phyloP scores from a whole-genome alignment of 1,139 yeast species.

The Kluyveromyces marxianus region DNA sequence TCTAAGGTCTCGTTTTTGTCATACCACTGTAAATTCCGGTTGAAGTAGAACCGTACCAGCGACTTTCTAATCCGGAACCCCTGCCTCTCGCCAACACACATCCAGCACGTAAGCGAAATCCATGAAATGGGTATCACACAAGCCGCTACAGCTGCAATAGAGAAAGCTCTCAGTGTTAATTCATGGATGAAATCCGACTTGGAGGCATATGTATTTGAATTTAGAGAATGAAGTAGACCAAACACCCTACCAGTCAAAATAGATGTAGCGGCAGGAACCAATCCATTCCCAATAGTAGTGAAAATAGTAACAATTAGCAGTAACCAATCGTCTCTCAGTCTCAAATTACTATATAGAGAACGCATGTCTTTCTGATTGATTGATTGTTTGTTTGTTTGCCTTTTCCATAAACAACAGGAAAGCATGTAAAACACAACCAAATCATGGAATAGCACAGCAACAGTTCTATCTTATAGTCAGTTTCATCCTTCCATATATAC shows the following conservation, averaged over 20 bases:
- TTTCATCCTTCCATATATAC: not conserved
- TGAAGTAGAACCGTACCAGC: constrained; percentile 36
- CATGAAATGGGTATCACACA: constrained; percentile 46
- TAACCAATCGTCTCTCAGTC: constrained; percentile 19
- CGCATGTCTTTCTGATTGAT: no score
- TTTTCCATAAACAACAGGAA: no score
- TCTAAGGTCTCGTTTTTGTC: constrained; percentile 47
- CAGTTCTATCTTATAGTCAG: not conserved
- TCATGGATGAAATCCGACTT: constrained; percentile 36
- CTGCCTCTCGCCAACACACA: constrained; percentile 66
- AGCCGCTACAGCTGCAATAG: constrained; percentile 51
- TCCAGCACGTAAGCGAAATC: constrained; percentile 55
- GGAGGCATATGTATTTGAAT: constrained; percentile 28
- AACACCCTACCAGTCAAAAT: constrained; percentile 63
- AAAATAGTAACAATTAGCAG: constrained; percentile 21
- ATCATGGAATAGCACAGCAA: no score
- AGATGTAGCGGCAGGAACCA: constrained; percentile 56
- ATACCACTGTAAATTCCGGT: constrained; percentile 46
- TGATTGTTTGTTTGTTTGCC: no score
- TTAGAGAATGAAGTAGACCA: constrained; percentile 38
- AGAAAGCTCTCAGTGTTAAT: constrained; percentile 43
- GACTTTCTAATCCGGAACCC: constrained; percentile 47
- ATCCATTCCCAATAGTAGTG: constrained; percentile 37
- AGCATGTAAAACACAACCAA: no score
- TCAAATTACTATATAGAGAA: constrained; percentile 20